Evolutionary conservation across 2,329 filamentous ascomycete genomes (phyloP).

Genomic region (Saccharata proteae): DNA sequence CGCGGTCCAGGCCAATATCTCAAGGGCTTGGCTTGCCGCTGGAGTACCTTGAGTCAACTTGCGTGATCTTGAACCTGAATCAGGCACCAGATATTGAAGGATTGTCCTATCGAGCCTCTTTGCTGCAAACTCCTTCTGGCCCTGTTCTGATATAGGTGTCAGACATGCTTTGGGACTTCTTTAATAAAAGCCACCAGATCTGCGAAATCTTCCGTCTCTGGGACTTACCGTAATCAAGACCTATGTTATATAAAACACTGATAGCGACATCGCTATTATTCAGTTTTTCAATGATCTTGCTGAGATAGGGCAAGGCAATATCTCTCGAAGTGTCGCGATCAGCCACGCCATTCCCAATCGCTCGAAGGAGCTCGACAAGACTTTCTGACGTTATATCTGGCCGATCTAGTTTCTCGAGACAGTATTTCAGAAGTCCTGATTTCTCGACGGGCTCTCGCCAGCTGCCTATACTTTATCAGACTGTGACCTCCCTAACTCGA

Average conservation of each 20-base stretch:
- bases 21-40: slow-evolving; percentile 21
- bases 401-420: slow-evolving; percentile 16
- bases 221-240: slow-evolving; percentile 26
- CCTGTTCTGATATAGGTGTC: slow-evolving; percentile 18
- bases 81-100: slow-evolving; percentile 12
- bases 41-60: slow-evolving; percentile 16
- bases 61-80: too few relatives aligned
- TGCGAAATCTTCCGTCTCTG: background rate
- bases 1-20: slow-evolving; percentile 23
- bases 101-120: slow-evolving; percentile 22
- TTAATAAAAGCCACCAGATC: background rate
- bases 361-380: slow-evolving; percentile 22
- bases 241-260: slow-evolving; percentile 33
- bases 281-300: slow-evolving; percentile 17
- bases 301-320: slow-evolving; percentile 15
- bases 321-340: slow-evolving; percentile 24
- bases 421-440: slow-evolving; percentile 18
- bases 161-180: slow-evolving; percentile 8
- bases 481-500: too few relatives aligned
- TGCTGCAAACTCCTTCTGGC: slow-evolving; percentile 20
- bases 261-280: slow-evolving; percentile 18
- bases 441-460: slow-evolving; percentile 19
- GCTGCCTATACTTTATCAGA: slow-evolving; percentile 18
- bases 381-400: slow-evolving; percentile 12
- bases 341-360: slow-evolving; percentile 26